A percentile compares a stretch with the other conserved stretches of the same genome.
These are phyloP conservation scores for Cytospora schulzeri DNA, from an alignment of 2,329 filamentous ascomycete genomes.

Conservation along the genomic window DNA sequence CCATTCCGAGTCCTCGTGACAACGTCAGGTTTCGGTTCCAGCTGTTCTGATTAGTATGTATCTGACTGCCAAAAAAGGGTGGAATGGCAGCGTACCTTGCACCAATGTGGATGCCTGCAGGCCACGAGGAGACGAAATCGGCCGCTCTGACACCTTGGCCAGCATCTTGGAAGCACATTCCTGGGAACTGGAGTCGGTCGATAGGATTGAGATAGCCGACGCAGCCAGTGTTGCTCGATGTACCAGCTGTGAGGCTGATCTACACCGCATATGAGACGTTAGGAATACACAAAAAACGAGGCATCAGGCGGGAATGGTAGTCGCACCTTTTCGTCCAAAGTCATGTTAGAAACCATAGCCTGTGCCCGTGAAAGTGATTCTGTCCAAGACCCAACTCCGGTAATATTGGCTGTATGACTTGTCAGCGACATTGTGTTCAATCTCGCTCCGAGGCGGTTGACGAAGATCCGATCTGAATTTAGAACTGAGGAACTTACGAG, in stretches of 20 bases:
- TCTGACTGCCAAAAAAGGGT: background rate
- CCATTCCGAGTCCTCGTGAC: conserved; percentile 72
- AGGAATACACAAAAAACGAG: background rate
- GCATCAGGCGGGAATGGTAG: background rate
- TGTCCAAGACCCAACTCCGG: conserved; percentile 67
- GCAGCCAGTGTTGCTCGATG: conserved; percentile 55
- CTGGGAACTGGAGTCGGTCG: conserved; percentile 43
- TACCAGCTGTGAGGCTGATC: conserved; percentile 75
- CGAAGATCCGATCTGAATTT: background rate
- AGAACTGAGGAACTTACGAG: conserved; percentile 43
- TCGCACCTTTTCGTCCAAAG: conserved; percentile 69
- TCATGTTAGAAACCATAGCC: conserved; percentile 71
- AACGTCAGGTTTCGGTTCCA: conserved; percentile 76
- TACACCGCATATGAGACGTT: conserved; percentile 29
- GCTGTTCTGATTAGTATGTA: conserved; percentile 29
- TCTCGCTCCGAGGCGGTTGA: background rate
- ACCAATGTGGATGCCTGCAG: conserved; percentile 45
- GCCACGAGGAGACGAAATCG: conserved; percentile 47
- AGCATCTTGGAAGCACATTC: conserved; percentile 49
- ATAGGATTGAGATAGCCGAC: conserved; percentile 47
- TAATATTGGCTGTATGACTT: conserved; percentile 47
- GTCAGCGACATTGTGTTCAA: conserved; percentile 7
- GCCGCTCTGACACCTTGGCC: conserved; percentile 47
- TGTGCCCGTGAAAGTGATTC: conserved; percentile 68
- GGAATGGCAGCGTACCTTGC: conserved; percentile 36